Percentiles rank a stretch among this genome's conserved stretches.
phyloP scores from a whole-genome alignment of 2,329 filamentous ascomycete species.

The Pseudodiploospora longispora region DNA sequence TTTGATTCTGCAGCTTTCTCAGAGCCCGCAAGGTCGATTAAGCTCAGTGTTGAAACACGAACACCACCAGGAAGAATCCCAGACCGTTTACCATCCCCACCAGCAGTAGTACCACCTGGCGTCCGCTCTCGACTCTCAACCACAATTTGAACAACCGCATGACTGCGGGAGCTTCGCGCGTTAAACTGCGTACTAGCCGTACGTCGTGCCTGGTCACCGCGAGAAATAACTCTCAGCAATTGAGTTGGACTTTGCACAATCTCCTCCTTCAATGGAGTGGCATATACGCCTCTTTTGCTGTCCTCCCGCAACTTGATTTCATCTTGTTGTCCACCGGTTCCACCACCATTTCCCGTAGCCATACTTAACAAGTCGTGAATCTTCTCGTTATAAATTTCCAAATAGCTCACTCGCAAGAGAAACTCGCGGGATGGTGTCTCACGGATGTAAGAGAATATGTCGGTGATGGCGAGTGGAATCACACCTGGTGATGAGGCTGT shows the following conservation, averaged over 20 bases:
- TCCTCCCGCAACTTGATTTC: slow-evolving; percentile 98
- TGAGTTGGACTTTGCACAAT: slow-evolving; percentile 98
- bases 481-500: slow-evolving; percentile 93
- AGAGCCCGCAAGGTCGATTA: slow-evolving; percentile 94
- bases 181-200: slow-evolving; percentile 97
- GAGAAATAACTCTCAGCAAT: slow-evolving; percentile 84
- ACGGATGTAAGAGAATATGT: slow-evolving; percentile 98
- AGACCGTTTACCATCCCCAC: slow-evolving; percentile 50
- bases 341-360: slow-evolving; percentile 49
- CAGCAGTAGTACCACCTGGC: slow-evolving; percentile 40
- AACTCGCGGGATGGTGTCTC: slow-evolving; percentile 95
- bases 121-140: slow-evolving; percentile 90
- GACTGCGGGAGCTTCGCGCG: slow-evolving; percentile 89
- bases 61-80: slow-evolving; percentile 77
- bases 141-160: slow-evolving; percentile 96
- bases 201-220: slow-evolving; percentile 82
- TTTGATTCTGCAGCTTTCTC: slow-evolving; percentile 94
- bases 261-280: slow-evolving; percentile 91
- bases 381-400: slow-evolving; percentile 98
- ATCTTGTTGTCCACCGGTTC: slow-evolving; percentile 56
- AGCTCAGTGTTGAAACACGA: slow-evolving; percentile 84
- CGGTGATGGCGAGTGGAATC: slow-evolving; percentile 92
- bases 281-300: slow-evolving; percentile 92
- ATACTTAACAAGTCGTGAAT: slow-evolving; percentile 89
- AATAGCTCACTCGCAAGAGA: slow-evolving; percentile 87